A percentile compares a stretch with the other conserved stretches of the same genome.
Evolutionary conservation across 805 yeast genomes (phyloP).

Genomic region (Cyberlindnera bimundalis): DNA sequence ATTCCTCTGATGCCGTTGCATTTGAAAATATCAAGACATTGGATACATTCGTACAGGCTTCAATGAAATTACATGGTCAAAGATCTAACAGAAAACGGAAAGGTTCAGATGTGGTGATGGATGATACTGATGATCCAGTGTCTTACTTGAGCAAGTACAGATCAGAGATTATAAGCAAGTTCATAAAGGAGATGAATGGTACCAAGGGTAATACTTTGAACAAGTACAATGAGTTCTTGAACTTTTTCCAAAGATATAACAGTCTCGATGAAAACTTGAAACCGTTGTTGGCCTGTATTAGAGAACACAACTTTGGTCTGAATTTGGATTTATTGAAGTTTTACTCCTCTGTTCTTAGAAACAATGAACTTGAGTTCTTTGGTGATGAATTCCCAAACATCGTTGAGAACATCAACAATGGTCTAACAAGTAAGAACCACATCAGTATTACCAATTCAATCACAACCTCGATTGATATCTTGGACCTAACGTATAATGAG

Average conservation of each 20-base stretch:
- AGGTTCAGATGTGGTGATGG: slow-evolving; percentile 41
- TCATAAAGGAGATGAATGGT: slow-evolving; percentile 26
- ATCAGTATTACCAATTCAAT: slow-evolving; percentile 34
- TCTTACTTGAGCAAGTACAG: slow-evolving; percentile 21
- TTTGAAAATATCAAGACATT: slow-evolving; percentile 46
- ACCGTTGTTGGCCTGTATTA: slow-evolving; percentile 21
- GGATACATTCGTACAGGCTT: slow-evolving; percentile 34
- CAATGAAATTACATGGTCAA: slow-evolving; percentile 21
- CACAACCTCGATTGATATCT: slow-evolving; percentile 29
- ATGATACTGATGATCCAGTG: slow-evolving; percentile 28
- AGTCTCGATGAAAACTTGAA: slow-evolving; percentile 24
- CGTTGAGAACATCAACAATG: slow-evolving; percentile 29
- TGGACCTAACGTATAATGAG: slow-evolving; percentile 24
- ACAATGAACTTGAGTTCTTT: slow-evolving; percentile 31
- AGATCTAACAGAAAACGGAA: slow-evolving; percentile 29
- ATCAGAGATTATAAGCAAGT: slow-evolving; percentile 20
- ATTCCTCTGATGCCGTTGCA: slow-evolving; percentile 48
- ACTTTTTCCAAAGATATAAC: slow-evolving; percentile 26
- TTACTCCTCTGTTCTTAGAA: slow-evolving; percentile 32
- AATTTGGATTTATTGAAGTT: slow-evolving; percentile 35
- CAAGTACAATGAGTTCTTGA: slow-evolving; percentile 24
- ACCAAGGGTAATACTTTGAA: slow-evolving; percentile 24
- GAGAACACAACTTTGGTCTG: slow-evolving; percentile 26
- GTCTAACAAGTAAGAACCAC: slow-evolving; percentile 34
- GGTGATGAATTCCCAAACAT: slow-evolving; percentile 29